Evolutionary conservation across 495 filamentous ascomycete genomes (phyloP).

Genomic region (Tuber magnatum): DNA sequence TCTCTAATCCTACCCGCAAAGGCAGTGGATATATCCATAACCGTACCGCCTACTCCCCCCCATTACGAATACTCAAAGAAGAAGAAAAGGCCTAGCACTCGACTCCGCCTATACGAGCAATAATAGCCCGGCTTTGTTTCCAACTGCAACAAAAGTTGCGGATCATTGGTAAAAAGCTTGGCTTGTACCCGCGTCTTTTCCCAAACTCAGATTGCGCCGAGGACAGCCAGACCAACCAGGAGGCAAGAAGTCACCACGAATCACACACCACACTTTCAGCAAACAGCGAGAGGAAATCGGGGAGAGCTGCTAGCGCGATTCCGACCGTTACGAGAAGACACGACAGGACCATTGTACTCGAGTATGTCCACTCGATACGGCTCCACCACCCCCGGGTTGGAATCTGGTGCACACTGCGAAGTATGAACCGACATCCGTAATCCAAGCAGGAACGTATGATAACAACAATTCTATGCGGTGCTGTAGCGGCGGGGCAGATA

Average conservation of each 20-base stretch:
- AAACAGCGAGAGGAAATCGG: background rate
- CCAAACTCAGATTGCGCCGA: background rate
- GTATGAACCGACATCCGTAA: background rate
- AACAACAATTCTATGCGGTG: background rate
- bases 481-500: background rate
- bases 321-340: background rate
- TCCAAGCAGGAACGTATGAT: too few relatives aligned
- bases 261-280: background rate
- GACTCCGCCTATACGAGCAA: background rate
- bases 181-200: background rate
- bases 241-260: background rate
- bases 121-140: background rate
- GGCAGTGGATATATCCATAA: background rate
- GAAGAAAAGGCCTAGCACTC: background rate
- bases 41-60: background rate
- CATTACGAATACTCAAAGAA: background rate
- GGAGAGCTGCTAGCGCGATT: background rate
- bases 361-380: background rate
- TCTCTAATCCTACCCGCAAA: background rate
- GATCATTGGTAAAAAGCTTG: background rate
- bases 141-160: background rate
- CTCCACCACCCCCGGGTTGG: background rate
- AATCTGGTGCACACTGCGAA: background rate
- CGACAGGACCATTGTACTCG: background rate
- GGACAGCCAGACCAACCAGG: background rate